Base-by-base conservation (phyloP, 805 yeast genomes). In the Hanseniaspora clermontiae region DNA sequence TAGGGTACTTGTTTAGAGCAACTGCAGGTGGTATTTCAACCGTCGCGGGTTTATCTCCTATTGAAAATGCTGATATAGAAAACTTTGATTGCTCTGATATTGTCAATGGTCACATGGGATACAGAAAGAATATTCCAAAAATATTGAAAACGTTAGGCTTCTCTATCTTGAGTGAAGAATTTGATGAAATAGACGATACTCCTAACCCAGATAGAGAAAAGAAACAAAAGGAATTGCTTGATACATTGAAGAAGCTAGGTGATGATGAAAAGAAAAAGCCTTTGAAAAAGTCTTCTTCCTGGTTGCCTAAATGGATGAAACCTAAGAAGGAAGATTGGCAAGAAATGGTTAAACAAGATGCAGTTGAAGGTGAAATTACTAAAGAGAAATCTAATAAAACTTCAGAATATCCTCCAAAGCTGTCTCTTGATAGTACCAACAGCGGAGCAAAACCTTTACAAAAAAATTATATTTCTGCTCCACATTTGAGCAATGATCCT, bases 41-140 rank as follows among this genome's bases (percentile, higher is more conserved):
- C n/a, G 93, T 93, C 46, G 89, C 91, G 5, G 98, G 98, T 0
- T 74, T 93, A 32, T 82, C 95, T 0, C 83, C 90, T 5, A 77
- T 91, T 39, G 83, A 80, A 55, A 73, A 70, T 49, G 74, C 77
- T 27, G 86, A 83, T 0, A 74, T 93, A 34, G 95, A 89, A 61
- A 91, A 91, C 68, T 76, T 84, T 60, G 95, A 93, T 65, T 87
- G 95, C 64, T 86, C 97, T 0, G 88, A 82, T 19, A 63, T 75
- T 54, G 96, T 91, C 4, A 89, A 85, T 59, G 98, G 98, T 1
- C 98, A 93, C 72, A 87, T 93, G 96, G 88, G 85, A n/a, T 93
- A 93, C 70, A 84, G 98, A 72, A 84, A 84, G 60, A 89, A 88
- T 12, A 88, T 93, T 78, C 99, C 99, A 1, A 80, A 80, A 62